These are phyloP conservation scores for Hericium erinaceus DNA, from an alignment of 768 basidiomycete species.

Conservation along the genomic window DNA sequence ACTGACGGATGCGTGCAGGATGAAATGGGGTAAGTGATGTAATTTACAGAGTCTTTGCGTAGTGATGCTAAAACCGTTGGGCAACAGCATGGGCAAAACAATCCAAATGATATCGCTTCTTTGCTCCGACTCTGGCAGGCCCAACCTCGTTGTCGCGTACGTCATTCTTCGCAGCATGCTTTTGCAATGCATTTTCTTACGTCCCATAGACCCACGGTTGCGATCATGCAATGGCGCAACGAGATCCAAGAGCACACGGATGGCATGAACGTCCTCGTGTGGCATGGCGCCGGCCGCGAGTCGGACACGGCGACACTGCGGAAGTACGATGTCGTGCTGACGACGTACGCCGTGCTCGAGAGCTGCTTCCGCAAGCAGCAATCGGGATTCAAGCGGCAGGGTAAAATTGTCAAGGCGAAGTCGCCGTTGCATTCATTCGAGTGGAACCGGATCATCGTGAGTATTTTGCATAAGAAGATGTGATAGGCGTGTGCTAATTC, in stretches of 20 bases:
- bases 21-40: slow-evolving; percentile 72
- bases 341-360: slow-evolving; percentile 84
- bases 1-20: slow-evolving; percentile 39
- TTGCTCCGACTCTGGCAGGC: slow-evolving; percentile 65
- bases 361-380: slow-evolving; percentile 90
- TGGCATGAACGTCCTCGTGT: slow-evolving; percentile 79
- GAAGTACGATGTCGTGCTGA: slow-evolving; percentile 84
- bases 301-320: slow-evolving; percentile 57
- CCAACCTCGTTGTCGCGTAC: slow-evolving; percentile 89
- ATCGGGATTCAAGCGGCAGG: slow-evolving; percentile 84
- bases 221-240: slow-evolving; percentile 81
- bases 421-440: slow-evolving; percentile 76
- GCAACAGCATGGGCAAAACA: slow-evolving; percentile 74
- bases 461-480: slow-evolving; percentile 20
- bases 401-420: slow-evolving; percentile 75
- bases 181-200: not conserved
- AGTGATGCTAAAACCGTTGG: slow-evolving; percentile 17
- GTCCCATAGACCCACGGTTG: slow-evolving; percentile 35
- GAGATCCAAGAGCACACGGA: slow-evolving; percentile 85
- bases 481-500: not conserved
- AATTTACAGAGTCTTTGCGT: not conserved
- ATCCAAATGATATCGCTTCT: slow-evolving; percentile 94
- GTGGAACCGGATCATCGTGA: slow-evolving; percentile 75
- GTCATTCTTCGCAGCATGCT: slow-evolving; percentile 15
- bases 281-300: slow-evolving; percentile 78